Base-by-base conservation (phyloP, 2,329 filamentous ascomycete genomes). In the Myotisia sp. region DNA sequence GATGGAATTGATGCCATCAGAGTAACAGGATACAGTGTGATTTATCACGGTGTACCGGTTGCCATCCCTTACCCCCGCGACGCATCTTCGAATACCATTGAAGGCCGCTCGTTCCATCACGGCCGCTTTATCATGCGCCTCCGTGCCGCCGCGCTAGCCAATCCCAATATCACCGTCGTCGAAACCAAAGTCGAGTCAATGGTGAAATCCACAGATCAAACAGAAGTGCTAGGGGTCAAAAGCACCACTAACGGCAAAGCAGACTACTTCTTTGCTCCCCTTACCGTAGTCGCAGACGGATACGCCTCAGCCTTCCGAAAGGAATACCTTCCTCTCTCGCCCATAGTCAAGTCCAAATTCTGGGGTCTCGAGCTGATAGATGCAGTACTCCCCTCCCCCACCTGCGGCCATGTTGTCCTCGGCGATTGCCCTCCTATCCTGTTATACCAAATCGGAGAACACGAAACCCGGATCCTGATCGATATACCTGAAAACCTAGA, bases 391-490 rank as follows among this genome's bases (percentile, higher is more conserved):
- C 83, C 85, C 2, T 66, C 71, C 34, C 72, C 76, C 2, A 65
- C 75, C 42, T 82, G 83, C 54, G 90, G 87, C 13, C 85, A 92
- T 57, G 87, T 98, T 44, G 67, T 94, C 36, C 79, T 98, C 42
- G 78, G 78, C 47, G 71, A 82, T 43, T 70, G 73, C 29, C 65
- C 75, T 0, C 87, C 90, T 0, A 74, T 93, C 21, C 74, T 98
- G 16, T 71, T 98, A 38, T 98, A 98, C 65, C 90, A 95, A 62
- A 98, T 98, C 53, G 87, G 90, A 51, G 80, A 83, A 3, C 86
- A 80, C 60, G 90, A 95, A 62, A 98, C 90, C 1, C 76, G 90
- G 44, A 81, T 79, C 8, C 71, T 98, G 14, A 74, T 95, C 48
- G 86, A 95, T 54, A 75, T 95, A 8, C 87, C 87, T 3, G 72